phyloP scores from a whole-genome alignment of 345 rosid species.

The Ceriops decandra region DNA sequence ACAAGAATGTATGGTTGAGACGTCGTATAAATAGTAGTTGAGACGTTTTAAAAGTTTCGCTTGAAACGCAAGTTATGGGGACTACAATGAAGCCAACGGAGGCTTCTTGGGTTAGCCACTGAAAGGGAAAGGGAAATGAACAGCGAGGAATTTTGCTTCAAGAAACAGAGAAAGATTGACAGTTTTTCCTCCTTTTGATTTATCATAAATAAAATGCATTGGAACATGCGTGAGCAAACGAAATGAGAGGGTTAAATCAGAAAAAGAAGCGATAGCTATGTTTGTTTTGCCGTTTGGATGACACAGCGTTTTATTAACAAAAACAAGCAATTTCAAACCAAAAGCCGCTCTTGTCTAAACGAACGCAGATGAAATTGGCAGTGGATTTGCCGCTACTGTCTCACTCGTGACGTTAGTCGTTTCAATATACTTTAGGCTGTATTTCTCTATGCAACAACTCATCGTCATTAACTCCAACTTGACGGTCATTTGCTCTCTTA shows the following conservation, averaged over 20 bases:
- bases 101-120: conserved; percentile 15
- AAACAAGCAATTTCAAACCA: too few relatives aligned
- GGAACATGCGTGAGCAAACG: background rate
- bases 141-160: conserved; percentile 53
- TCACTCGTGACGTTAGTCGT: too few relatives aligned
- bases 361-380: too few relatives aligned
- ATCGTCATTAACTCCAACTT: too few relatives aligned
- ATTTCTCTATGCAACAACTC: too few relatives aligned
- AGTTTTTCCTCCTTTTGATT: background rate
- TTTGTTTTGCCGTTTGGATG: conserved; percentile 48
- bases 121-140: conserved; percentile 32
- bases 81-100: conserved; percentile 17
- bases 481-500: too few relatives aligned
- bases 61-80: conserved; percentile 46
- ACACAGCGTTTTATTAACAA: conserved; percentile 6
- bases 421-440: too few relatives aligned
- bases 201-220: background rate
- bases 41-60: conserved; percentile 36
- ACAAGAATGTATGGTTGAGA: conserved; percentile 50
- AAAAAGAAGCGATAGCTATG: conserved; percentile 31
- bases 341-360: too few relatives aligned
- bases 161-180: conserved; percentile 46
- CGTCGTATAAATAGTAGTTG: conserved; percentile 70
- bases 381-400: too few relatives aligned
- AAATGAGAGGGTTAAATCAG: too few relatives aligned